These are phyloP conservation scores for Plantago lanceolata DNA, from an alignment of 305 asterid species.

Conservation along the genomic window DNA sequence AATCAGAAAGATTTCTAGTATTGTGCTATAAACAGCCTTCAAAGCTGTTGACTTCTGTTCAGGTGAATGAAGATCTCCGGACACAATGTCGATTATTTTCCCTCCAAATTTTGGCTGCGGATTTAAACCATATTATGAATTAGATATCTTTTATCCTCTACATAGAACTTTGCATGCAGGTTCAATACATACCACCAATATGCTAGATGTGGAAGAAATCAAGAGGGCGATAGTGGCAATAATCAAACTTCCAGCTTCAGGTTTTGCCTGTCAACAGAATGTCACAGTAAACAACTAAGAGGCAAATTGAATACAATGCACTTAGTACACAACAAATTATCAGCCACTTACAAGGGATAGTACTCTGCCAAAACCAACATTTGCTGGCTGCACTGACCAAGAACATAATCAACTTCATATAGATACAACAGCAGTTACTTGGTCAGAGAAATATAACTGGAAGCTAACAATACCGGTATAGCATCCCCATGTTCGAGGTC, in stretches of 20 bases:
- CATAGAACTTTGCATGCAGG: constrained; percentile 3
- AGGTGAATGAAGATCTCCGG: constrained; percentile 52
- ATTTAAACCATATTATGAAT: constrained; percentile 17
- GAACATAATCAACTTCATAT: constrained; percentile 24
- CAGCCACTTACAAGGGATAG: constrained; percentile 57
- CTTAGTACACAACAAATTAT: constrained; percentile 13
- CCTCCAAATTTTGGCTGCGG: constrained; percentile 84
- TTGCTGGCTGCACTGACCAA: constrained; percentile 55
- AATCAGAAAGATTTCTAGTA: constrained; percentile 48
- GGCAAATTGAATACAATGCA: constrained; percentile 10
- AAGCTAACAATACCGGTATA: constrained; percentile 40
- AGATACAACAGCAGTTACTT: constrained; percentile 3
- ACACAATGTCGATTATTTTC: constrained; percentile 69
- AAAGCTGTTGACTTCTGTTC: constrained; percentile 65
- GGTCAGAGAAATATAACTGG: not conserved
- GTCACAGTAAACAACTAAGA: constrained; percentile 17
- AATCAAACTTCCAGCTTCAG: constrained; percentile 62
- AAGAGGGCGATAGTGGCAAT: constrained; percentile 67
- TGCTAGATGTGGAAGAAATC: constrained; percentile 68
- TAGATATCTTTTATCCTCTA: no score
- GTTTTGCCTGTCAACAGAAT: constrained; percentile 55
- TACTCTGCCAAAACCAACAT: constrained; percentile 69
- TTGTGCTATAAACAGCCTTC: constrained; percentile 57
- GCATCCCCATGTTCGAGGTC: constrained; percentile 81
- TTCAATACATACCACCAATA: constrained; percentile 62